Percentiles rank a stretch among this genome's conserved stretches.
phyloP scores from a whole-genome alignment of 2,329 filamentous ascomycete species.

The Dothistroma pini region DNA sequence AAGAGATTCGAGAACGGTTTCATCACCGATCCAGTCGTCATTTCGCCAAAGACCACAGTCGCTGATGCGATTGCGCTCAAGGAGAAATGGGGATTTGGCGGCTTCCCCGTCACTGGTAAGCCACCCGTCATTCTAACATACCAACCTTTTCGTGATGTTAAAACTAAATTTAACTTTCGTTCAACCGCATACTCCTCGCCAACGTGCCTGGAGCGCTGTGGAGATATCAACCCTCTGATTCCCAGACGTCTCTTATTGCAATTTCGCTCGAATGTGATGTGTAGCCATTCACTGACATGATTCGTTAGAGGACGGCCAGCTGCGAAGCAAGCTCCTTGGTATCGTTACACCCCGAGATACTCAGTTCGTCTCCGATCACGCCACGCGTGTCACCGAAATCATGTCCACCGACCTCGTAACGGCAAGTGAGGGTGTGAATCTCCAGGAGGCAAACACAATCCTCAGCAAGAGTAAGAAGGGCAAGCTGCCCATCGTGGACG shows the following conservation, averaged over 20 bases:
- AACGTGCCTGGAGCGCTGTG: conserved; percentile 34
- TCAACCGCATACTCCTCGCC: conserved; percentile 82
- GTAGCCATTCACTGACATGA: conserved; percentile 8
- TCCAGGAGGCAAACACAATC: conserved; percentile 87
- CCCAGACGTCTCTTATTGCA: neutral
- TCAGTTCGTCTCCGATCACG: conserved; percentile 80
- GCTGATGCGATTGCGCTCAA: conserved; percentile 88
- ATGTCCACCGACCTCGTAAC: conserved; percentile 97
- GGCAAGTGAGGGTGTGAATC: conserved; percentile 74
- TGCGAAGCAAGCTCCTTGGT: conserved; percentile 92
- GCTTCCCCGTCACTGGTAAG: conserved; percentile 98
- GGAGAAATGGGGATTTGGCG: conserved; percentile 97
- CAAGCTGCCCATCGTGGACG: conserved; percentile 52
- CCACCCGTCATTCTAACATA: conserved; percentile 15
- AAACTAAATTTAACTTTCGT: conserved; percentile 97
- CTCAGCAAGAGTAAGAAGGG: conserved; percentile 97
- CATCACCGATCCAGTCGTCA: conserved; percentile 92
- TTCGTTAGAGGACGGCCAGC: conserved; percentile 74
- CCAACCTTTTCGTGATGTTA: conserved; percentile 64
- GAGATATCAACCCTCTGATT: conserved; percentile 34
- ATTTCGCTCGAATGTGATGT: neutral
- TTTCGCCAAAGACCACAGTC: conserved; percentile 81
- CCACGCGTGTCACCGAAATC: conserved; percentile 74
- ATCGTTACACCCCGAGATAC: conserved; percentile 98
- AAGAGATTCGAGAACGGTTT: conserved; percentile 99